These are phyloP conservation scores for Vitis hybrid DNA, from an alignment of 177 flowering plant species.

Conservation along the genomic window DNA sequence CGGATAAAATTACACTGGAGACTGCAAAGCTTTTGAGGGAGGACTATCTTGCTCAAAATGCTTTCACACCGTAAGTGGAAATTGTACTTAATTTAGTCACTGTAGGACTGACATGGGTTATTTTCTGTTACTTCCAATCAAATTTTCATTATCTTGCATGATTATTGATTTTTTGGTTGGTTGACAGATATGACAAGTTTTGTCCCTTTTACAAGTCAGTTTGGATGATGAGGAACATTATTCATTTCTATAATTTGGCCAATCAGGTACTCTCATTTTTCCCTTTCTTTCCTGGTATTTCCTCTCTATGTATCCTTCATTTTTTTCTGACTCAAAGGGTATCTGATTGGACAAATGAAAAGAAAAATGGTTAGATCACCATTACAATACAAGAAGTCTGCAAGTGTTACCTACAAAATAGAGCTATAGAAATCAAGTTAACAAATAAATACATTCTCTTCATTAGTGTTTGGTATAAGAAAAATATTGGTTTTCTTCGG, in stretches of 20 bases:
- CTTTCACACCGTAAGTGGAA: constrained; percentile 89
- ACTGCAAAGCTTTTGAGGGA: constrained; percentile 99
- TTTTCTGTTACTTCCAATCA: background rate
- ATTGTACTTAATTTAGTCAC: no score
- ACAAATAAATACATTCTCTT: no score
- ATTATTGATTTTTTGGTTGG: constrained; percentile 8
- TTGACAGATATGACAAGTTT: constrained; percentile 86
- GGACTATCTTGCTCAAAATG: constrained; percentile 99
- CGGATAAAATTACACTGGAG: constrained; percentile 91
- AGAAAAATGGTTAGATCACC: no score
- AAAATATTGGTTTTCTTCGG: no score
- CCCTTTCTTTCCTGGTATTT: background rate
- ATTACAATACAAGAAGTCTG: no score
- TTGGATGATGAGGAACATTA: constrained; percentile 99
- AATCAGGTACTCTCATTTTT: constrained; percentile 63
- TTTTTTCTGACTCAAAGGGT: background rate
- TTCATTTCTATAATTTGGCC: constrained; percentile 91
- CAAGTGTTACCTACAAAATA: no score
- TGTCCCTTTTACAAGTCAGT: constrained; percentile 99
- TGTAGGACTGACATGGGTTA: no score
- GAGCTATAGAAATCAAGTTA: no score
- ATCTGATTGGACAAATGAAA: no score
- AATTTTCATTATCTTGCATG: background rate
- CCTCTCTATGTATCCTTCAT: background rate
- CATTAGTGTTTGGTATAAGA: no score